phyloP scores from a whole-genome alignment of 208 protist species.

The Leishmania aethiopica region DNA sequence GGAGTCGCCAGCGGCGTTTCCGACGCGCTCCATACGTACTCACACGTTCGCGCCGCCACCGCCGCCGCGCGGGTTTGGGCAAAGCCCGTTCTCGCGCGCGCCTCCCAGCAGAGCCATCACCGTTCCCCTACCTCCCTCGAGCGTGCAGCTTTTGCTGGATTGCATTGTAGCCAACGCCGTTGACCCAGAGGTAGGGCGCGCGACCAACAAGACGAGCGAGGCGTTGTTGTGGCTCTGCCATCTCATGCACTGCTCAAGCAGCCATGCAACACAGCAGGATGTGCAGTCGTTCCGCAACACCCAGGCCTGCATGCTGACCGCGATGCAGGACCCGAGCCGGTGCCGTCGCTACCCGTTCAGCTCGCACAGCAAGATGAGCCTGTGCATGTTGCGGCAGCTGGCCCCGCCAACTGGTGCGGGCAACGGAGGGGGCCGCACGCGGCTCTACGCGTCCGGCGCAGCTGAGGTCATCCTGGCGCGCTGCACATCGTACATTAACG shows the following conservation, averaged over 20 bases:
- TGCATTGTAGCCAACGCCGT: slow-evolving; percentile 65
- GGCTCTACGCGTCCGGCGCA: slow-evolving; percentile 62
- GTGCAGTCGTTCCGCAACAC: slow-evolving; percentile 28
- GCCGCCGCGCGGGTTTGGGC: not conserved
- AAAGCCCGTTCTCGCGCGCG: not conserved
- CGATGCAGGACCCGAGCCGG: slow-evolving; percentile 45
- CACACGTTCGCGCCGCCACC: not conserved
- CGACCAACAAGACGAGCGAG: slow-evolving; percentile 74
- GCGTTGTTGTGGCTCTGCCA: slow-evolving; percentile 54
- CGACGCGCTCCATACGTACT: not conserved
- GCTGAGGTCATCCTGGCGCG: slow-evolving; percentile 65
- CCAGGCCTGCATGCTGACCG: slow-evolving; percentile 27
- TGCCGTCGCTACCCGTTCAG: slow-evolving; percentile 73
- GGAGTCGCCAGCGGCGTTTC: slow-evolving; percentile 5
- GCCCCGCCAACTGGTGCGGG: not conserved
- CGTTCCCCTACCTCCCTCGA: slow-evolving; percentile 29
- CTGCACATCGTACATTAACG: slow-evolving; percentile 45
- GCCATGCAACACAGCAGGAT: slow-evolving; percentile 11
- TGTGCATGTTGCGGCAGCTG: slow-evolving; percentile 46
- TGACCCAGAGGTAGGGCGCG: slow-evolving; percentile 58
- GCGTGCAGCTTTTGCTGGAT: slow-evolving; percentile 55
- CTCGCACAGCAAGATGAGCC: slow-evolving; percentile 74
- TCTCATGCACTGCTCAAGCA: slow-evolving; percentile 13
- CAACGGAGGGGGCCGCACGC: slow-evolving; percentile 22
- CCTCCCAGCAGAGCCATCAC: not conserved